A percentile compares a stretch with the other conserved stretches of the same genome.
Evolutionary conservation across 2,329 filamentous ascomycete species (phyloP).

Genomic region (Neurospora sp.): DNA sequence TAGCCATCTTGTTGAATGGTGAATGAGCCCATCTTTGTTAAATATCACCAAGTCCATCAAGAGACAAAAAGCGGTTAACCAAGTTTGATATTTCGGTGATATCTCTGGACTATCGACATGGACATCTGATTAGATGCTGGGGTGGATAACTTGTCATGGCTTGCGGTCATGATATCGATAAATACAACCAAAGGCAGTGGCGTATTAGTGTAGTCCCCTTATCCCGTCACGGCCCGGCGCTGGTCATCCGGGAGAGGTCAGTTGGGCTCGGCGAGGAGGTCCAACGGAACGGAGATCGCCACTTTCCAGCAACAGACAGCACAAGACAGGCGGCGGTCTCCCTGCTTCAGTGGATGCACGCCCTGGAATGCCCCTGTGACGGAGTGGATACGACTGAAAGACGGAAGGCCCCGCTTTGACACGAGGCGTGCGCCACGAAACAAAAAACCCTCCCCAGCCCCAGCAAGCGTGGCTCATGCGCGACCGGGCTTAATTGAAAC

Average conservation of each 20-base stretch:
- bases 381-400: neutral
- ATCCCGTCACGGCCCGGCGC: neutral
- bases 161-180: neutral
- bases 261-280: neutral
- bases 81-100: neutral
- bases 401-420: neutral
- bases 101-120: neutral
- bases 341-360: neutral
- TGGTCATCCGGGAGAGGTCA: neutral
- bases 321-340: neutral
- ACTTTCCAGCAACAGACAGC: slow-evolving; percentile 11
- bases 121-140: neutral
- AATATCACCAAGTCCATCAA: neutral
- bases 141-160: neutral
- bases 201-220: neutral
- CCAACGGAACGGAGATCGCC: slow-evolving; percentile 16
- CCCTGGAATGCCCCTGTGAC: neutral
- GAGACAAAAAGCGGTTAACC: neutral
- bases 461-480: neutral
- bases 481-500: slow-evolving; percentile 13
- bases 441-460: neutral
- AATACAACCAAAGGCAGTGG: neutral
- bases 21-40: neutral
- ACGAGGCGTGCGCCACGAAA: neutral
- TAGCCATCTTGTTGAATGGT: slow-evolving; percentile 28